Percentiles rank a stretch among this genome's conserved stretches.
Evolutionary conservation across 1,284 basidiomycete species (phyloP).

Genomic region (Athelia sp.): DNA sequence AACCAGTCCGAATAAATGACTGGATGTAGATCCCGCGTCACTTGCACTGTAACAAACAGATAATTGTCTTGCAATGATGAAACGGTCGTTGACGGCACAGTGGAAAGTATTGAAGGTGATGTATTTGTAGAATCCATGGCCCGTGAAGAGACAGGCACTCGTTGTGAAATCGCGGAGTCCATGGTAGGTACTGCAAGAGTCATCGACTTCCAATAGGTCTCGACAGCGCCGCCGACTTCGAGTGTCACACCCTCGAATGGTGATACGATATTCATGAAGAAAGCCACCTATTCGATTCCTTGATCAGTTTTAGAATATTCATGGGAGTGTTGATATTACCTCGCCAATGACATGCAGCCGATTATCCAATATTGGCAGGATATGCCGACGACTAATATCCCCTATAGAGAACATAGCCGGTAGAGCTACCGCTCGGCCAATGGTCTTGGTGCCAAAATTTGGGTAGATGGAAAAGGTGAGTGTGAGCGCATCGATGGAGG

Average conservation of each 20-base stretch:
- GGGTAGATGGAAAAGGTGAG: conserved; percentile 96
- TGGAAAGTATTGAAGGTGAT: conserved; percentile 57
- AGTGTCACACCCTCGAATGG: conserved; percentile 92
- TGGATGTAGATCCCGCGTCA: conserved; percentile 86
- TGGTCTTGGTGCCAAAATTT: conserved; percentile 97
- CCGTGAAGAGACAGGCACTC: neutral
- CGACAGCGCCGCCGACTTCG: conserved; percentile 92
- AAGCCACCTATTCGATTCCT: conserved; percentile 59
- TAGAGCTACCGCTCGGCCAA: conserved; percentile 88
- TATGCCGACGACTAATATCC: conserved; percentile 52
- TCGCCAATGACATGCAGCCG: conserved; percentile 94
- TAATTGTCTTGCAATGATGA: conserved; percentile 89
- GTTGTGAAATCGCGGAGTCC: neutral
- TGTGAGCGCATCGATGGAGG: conserved; percentile 68
- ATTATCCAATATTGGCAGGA: conserved; percentile 87
- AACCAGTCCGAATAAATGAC: conserved; percentile 74
- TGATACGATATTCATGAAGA: conserved; percentile 85
- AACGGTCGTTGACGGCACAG: conserved; percentile 59
- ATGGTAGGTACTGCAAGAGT: conserved; percentile 39
- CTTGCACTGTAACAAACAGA: conserved; percentile 83
- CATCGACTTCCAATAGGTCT: conserved; percentile 96
- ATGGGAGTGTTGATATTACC: conserved; percentile 35
- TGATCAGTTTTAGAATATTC: conserved; percentile 6
- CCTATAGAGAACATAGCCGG: conserved; percentile 69
- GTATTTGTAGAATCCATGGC: conserved; percentile 46